These are phyloP conservation scores for Paxillus ammoniavirescens DNA, from an alignment of 768 basidiomycete species.

Conservation along the genomic window DNA sequence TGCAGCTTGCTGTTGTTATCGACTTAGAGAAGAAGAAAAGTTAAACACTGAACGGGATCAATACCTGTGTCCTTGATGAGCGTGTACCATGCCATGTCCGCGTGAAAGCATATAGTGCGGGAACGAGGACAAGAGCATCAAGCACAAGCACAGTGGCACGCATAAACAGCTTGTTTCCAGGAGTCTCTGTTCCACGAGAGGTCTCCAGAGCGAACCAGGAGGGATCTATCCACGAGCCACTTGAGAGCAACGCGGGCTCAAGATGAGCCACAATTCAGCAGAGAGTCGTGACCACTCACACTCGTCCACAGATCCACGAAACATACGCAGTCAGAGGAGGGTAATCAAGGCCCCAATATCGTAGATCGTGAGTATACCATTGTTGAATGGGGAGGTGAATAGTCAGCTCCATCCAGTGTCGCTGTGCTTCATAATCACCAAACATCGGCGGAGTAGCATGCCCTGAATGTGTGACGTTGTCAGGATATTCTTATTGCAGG, in stretches of 20 bases:
- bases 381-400: slow-evolving; percentile 66
- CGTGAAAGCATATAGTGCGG: slow-evolving; percentile 67
- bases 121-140: slow-evolving; percentile 73
- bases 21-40: neutral
- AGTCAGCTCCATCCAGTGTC: slow-evolving; percentile 95
- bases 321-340: slow-evolving; percentile 90
- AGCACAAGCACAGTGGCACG: slow-evolving; percentile 66
- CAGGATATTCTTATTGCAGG: neutral
- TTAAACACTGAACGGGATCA: slow-evolving; percentile 5
- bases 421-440: slow-evolving; percentile 91
- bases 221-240: slow-evolving; percentile 50
- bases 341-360: slow-evolving; percentile 95
- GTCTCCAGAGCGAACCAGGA: slow-evolving; percentile 69
- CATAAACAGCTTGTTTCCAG: slow-evolving; percentile 74
- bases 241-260: slow-evolving; percentile 16
- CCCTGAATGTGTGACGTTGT: slow-evolving; percentile 39
- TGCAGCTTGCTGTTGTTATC: slow-evolving; percentile 42
- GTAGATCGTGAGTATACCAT: slow-evolving; percentile 89
- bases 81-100: slow-evolving; percentile 64
- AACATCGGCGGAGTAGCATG: slow-evolving; percentile 74
- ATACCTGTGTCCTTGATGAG: slow-evolving; percentile 77
- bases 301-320: slow-evolving; percentile 76
- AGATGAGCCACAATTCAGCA: slow-evolving; percentile 2
- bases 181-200: slow-evolving; percentile 73
- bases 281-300: slow-evolving; percentile 48